A percentile compares a stretch with the other conserved stretches of the same genome.
Evolutionary conservation across 1,139 yeast species (phyloP).

Genomic region (Geotrichum europaeum): DNA sequence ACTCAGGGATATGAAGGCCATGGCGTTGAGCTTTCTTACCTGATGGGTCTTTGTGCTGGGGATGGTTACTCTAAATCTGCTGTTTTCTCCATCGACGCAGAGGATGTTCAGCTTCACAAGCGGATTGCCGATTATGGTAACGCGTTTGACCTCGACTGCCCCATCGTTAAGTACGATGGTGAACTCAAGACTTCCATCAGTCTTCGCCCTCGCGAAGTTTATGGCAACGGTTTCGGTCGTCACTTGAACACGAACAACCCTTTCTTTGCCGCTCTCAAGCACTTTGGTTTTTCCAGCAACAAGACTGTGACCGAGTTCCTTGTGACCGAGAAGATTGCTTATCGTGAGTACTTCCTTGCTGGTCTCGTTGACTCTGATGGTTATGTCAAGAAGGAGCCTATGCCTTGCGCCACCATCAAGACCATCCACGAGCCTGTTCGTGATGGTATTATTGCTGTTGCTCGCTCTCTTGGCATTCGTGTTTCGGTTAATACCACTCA

Average conservation of each 20-base stretch:
- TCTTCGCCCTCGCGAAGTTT: background rate
- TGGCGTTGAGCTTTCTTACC: background rate
- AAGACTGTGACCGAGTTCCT: background rate
- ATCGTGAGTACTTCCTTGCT: background rate
- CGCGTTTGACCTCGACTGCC: background rate
- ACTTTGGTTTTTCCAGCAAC: background rate
- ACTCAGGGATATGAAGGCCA: background rate
- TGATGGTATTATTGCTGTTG: background rate
- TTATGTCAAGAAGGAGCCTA: background rate
- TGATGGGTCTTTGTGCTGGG: background rate
- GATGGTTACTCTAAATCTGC: background rate
- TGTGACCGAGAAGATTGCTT: background rate
- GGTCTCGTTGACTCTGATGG: background rate
- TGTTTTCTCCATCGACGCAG: background rate
- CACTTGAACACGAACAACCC: background rate
- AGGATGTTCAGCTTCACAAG: background rate
- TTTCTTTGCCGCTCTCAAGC: background rate
- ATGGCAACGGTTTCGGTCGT: background rate
- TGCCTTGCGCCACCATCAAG: background rate
- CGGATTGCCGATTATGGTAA: background rate
- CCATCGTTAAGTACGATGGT: too few relatives aligned
- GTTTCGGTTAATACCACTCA: background rate
- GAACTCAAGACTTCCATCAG: background rate
- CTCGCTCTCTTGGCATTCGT: background rate
- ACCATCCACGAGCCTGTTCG: background rate